Percentiles rank a stretch among this genome's conserved stretches.
Conservation (phyloP, 2,329 filamentous ascomycete genomes). For the Colletotrichum sp. region DNA sequence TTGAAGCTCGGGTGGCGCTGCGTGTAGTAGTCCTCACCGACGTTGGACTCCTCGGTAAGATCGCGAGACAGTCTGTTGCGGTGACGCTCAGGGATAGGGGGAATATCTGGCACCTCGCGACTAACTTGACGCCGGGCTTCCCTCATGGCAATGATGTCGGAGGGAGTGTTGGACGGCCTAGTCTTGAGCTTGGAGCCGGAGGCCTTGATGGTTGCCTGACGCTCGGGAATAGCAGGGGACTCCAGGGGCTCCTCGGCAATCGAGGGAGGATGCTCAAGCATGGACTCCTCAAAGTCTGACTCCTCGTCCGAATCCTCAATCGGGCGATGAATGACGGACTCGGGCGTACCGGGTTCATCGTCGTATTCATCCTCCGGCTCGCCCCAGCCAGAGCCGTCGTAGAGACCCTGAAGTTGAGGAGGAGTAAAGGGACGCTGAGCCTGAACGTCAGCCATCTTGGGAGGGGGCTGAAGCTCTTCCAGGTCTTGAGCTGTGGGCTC, state of each 20-base stretch:
- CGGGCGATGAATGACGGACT: constrained; percentile 87
- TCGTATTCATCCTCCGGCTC: constrained; percentile 59
- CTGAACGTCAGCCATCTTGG: constrained; percentile 41
- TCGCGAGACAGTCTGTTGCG: constrained; percentile 59
- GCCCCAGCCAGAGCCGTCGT: constrained; percentile 68
- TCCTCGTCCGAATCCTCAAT: constrained; percentile 44
- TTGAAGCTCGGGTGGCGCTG: constrained; percentile 77
- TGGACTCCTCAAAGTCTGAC: constrained; percentile 35
- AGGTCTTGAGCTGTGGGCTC: constrained; percentile 35
- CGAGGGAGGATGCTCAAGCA: constrained; percentile 27
- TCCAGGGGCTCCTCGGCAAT: constrained; percentile 49
- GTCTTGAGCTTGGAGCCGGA: constrained; percentile 88
- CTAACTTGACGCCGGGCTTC: constrained; percentile 86
- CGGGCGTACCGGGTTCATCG: constrained; percentile 75
- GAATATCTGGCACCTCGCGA: constrained; percentile 67
- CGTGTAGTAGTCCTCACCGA: constrained; percentile 48
- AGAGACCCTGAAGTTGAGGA: constrained; percentile 62
- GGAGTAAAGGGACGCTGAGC: constrained; percentile 54
- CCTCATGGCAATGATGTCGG: constrained; percentile 84
- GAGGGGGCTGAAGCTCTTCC: constrained; percentile 28
- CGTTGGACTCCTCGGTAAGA: constrained; percentile 41
- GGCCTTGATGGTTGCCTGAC: constrained; percentile 86
- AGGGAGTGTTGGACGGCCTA: constrained; percentile 83
- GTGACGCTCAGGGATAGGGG: constrained; percentile 67
- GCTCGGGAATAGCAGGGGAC: constrained; percentile 76